Conservation (phyloP, 805 yeast species). For the Lipomyces lipofer region DNA sequence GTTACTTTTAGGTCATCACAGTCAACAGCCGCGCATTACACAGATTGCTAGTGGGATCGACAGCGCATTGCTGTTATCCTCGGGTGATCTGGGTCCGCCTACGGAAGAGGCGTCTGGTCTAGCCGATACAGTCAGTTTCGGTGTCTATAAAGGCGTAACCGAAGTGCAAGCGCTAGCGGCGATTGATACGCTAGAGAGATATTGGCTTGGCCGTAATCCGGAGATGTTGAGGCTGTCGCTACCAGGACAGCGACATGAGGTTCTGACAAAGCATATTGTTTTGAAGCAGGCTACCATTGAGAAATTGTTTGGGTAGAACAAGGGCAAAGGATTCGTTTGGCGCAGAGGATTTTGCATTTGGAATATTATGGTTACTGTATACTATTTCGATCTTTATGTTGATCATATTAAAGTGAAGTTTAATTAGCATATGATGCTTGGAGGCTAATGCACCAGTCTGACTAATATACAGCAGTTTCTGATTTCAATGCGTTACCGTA, state of each 20-base stretch:
- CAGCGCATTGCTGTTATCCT: neutral
- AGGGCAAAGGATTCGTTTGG: neutral
- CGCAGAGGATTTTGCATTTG: too few species aligned
- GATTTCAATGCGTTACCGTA: too few species aligned
- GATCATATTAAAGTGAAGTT: too few species aligned
- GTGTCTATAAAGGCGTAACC: neutral
- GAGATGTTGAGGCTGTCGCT: constrained; percentile 11
- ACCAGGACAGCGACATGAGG: constrained; percentile 21
- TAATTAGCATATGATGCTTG: too few species aligned
- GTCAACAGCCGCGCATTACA: neutral
- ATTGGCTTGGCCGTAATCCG: constrained; percentile 25
- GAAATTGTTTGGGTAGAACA: constrained; percentile 4
- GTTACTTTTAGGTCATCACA: too few species aligned
- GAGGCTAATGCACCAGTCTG: too few species aligned
- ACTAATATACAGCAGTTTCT: too few species aligned
- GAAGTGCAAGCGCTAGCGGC: constrained; percentile 21
- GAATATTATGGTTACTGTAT: too few species aligned
- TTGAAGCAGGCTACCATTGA: constrained; percentile 6
- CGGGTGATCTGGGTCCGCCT: too few species aligned
- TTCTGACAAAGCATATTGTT: constrained; percentile 10
- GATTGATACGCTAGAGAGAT: constrained; percentile 16
- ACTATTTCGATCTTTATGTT: too few species aligned
- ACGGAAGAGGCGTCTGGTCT: neutral
- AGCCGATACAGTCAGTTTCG: neutral
- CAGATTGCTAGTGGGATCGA: neutral